Base-by-base conservation (phyloP, 345 rosid genomes). In the Hibiscus tridactylites region DNA sequence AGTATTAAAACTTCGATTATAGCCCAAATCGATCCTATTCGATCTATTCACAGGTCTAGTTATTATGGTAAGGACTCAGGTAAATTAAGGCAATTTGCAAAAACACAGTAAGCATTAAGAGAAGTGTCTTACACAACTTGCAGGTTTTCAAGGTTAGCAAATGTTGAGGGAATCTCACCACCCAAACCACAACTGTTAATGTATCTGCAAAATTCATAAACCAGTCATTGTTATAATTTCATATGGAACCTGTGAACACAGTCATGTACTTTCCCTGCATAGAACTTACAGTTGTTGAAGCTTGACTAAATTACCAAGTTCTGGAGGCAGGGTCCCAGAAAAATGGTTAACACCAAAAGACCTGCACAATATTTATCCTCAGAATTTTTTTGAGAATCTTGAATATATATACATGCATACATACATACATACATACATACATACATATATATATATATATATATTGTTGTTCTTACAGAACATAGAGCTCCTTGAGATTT, bases 81-180 rank as follows among this genome's bases (percentile, higher is more conserved):
- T n/a, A n/a, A n/a, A n/a, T n/a, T n/a, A n/a, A n/a, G n/a, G n/a
- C n/a, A n/a, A n/a, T n/a, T n/a, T n/a, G n/a, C n/a, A n/a, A n/a
- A n/a, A n/a, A n/a, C n/a, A n/a, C n/a, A n/a, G n/a, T n/a, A n/a
- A n/a, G n/a, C n/a, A n/a, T 35, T 35, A 46, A 46, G 50, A 46
- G 50, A 46, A 46, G 50, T 11, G 2, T 85, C 91, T 85, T 78
- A 90, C 93, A 90, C 72, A 60, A 75, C 82, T 80, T 73, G 74
- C 82, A 90, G 54, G 63, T 83, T 74, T 74, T 80, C 82, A 44
- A 85, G 73, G 73, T 76, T 90, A 68, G 88, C 74, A 61, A 90
- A 83, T 61, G 86, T 73, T 11, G 85, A 79, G 6, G 95, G 95
- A 78, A 87, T 82, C 59, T 65, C 79, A 15, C 95, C 95, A 35